Base-by-base conservation (phyloP, 495 filamentous ascomycete genomes). In the Aspergillus diversus region DNA sequence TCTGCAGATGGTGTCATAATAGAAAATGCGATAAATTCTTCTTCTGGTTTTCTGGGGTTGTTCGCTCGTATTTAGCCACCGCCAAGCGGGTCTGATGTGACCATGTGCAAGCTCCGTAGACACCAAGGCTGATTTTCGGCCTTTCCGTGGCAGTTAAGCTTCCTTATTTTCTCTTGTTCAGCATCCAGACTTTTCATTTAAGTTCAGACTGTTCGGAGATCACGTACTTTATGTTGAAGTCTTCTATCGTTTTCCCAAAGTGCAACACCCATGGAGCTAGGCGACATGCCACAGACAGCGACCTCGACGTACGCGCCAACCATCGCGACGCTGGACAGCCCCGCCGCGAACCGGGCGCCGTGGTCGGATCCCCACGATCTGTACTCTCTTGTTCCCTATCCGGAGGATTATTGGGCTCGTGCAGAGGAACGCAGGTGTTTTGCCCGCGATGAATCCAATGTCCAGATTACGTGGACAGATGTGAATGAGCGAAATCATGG, bases 351-450 rank as follows among this genome's bases (percentile, higher is more conserved):
- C 27, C 51, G 33, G 27, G 27, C 35, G 21, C 60, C 21, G 33
- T 32, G 33, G 39, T 34, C 21, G 21, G n/a, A 27, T 13, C 21
- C 42, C 0, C 50, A 33, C 7, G 65, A 71, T 16, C 49, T 62
- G 21, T 67, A 64, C 37, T 61, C 60, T 9, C 64, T 64, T 32
- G 39, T 53, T 7, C 53, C 57, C 5, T 69, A 65, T 31, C 54
- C 60, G 31, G 59, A 63, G 8, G 61, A 66, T 37, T 47, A 48
- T 31, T 61, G 54, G 47, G 11, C 6, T 17, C 52, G 60, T 2
- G 59, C 63, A 34, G 50, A 55, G 16, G 15, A 33, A 4, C 49
- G 63, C 9, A 53, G 47, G 33, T 69, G 66, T 34, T 69, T 65
- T 32, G 33, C 13, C 17, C 8, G 9, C 8, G 37, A 56, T 49